A percentile compares a stretch with the other conserved stretches of the same genome.
Evolutionary conservation across 2,329 filamentous ascomycete species (phyloP).

Genomic region (Phyllosticta capitalensis): DNA sequence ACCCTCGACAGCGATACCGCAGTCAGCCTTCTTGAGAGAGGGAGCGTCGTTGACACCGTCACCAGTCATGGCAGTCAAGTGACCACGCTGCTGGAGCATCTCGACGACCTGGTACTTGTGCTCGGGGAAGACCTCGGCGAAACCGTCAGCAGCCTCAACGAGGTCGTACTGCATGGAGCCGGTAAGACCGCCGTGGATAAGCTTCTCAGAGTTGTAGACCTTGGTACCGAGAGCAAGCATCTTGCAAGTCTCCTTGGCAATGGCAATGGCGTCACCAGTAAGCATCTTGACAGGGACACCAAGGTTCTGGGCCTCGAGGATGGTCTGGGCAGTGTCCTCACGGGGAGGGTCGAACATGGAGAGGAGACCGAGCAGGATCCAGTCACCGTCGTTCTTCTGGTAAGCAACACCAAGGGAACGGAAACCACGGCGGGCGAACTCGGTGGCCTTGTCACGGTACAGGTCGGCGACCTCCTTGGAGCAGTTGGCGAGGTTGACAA

Average conservation of each 20-base stretch:
- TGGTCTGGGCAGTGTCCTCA: slow-evolving; percentile 70
- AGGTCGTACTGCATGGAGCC: slow-evolving; percentile 67
- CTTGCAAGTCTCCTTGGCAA: slow-evolving; percentile 74
- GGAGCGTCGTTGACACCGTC: slow-evolving; percentile 67
- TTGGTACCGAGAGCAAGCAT: slow-evolving; percentile 71
- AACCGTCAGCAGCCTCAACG: slow-evolving; percentile 64
- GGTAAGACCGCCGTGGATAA: slow-evolving; percentile 66
- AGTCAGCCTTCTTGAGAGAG: slow-evolving; percentile 65
- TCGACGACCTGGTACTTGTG: slow-evolving; percentile 70
- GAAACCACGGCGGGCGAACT: slow-evolving; percentile 72
- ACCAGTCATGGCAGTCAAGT: slow-evolving; percentile 67
- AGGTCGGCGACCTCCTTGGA: slow-evolving; percentile 53
- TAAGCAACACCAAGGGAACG: slow-evolving; percentile 70
- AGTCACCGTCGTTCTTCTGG: slow-evolving; percentile 65
- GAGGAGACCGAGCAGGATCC: slow-evolving; percentile 66
- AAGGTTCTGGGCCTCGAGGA: slow-evolving; percentile 65
- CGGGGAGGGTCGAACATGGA: slow-evolving; percentile 74
- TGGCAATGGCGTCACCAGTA: slow-evolving; percentile 70
- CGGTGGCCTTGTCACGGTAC: slow-evolving; percentile 63
- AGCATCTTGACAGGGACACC: slow-evolving; percentile 75
- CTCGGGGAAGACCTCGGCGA: slow-evolving; percentile 65
- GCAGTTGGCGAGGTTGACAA: slow-evolving; percentile 60
- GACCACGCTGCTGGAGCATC: slow-evolving; percentile 64
- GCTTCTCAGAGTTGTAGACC: slow-evolving; percentile 71
- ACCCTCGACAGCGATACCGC: slow-evolving; percentile 65